Evolutionary conservation across 2,329 filamentous ascomycete genomes (phyloP).

Genomic region (Trichoderma harzianum): DNA sequence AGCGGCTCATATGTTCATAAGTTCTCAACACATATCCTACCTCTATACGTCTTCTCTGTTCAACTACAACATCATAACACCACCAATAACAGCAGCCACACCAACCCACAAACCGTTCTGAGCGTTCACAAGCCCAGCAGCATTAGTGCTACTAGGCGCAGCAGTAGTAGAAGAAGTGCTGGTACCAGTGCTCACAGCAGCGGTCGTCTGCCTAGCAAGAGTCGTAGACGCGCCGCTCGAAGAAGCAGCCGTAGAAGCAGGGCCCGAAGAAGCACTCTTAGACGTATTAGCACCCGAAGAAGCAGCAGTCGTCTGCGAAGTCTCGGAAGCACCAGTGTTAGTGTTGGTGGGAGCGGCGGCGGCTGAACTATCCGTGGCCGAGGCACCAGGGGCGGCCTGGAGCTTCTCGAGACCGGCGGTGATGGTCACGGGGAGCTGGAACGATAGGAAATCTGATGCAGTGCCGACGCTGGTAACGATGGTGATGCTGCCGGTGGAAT

Average conservation of each 20-base stretch:
- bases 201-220: neutral
- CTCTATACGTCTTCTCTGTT: neutral
- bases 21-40: neutral
- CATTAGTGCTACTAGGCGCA: slow-evolving; percentile 25
- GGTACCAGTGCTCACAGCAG: neutral
- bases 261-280: too few species aligned
- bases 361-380: slow-evolving; percentile 1
- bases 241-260: neutral
- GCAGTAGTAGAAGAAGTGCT: slow-evolving; percentile 21
- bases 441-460: slow-evolving; percentile 22
- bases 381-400: slow-evolving; percentile 13
- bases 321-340: slow-evolving; percentile 6
- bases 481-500: neutral
- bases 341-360: slow-evolving; percentile 21
- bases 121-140: slow-evolving; percentile 32
- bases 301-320: slow-evolving; percentile 7
- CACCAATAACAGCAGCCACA: slow-evolving; percentile 34
- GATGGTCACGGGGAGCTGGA: slow-evolving; percentile 33
- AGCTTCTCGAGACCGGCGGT: slow-evolving; percentile 40
- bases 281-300: too few species aligned
- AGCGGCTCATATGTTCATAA: neutral
- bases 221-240: slow-evolving; percentile 13
- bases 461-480: neutral
- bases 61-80: slow-evolving; percentile 35
- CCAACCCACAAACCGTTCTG: slow-evolving; percentile 37